Percentiles rank a stretch among this genome's conserved stretches.
phyloP scores from a whole-genome alignment of 2,329 filamentous ascomycete species.

The Fusarium concolor region DNA sequence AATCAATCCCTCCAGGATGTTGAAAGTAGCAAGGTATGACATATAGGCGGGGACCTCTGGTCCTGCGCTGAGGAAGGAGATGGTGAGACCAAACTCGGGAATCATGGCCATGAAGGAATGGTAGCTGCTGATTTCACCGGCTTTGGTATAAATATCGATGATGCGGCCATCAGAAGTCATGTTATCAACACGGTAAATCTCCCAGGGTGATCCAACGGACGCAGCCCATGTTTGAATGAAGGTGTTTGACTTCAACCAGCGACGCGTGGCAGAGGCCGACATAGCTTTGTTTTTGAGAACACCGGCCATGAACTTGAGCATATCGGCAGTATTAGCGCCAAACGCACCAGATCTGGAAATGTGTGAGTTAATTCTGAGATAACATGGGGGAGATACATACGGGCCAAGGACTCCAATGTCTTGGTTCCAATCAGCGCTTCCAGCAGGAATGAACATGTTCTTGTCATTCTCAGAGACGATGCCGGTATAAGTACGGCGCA shows the following conservation, averaged over 20 bases:
- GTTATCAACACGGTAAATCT: slow-evolving; percentile 18
- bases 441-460: background rate
- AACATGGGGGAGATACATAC: background rate
- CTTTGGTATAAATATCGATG: slow-evolving; percentile 5
- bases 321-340: background rate
- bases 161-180: background rate
- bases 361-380: background rate
- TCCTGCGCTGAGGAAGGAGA: slow-evolving; percentile 6
- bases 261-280: background rate
- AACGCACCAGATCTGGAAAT: background rate
- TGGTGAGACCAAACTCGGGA: background rate
- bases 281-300: background rate
- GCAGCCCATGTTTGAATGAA: slow-evolving; percentile 6
- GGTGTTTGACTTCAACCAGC: slow-evolving; percentile 5
- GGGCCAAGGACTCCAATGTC: slow-evolving; percentile 6
- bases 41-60: background rate
- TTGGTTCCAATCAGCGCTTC: background rate
- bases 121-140: background rate
- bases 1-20: background rate
- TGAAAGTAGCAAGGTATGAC: background rate
- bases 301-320: background rate
- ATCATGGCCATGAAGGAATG: background rate
- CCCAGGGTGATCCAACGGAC: slow-evolving; percentile 2
- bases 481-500: background rate
- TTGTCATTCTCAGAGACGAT: background rate